phyloP scores from a whole-genome alignment of 805 yeast genomes.

The Debaryomyces castellii region DNA sequence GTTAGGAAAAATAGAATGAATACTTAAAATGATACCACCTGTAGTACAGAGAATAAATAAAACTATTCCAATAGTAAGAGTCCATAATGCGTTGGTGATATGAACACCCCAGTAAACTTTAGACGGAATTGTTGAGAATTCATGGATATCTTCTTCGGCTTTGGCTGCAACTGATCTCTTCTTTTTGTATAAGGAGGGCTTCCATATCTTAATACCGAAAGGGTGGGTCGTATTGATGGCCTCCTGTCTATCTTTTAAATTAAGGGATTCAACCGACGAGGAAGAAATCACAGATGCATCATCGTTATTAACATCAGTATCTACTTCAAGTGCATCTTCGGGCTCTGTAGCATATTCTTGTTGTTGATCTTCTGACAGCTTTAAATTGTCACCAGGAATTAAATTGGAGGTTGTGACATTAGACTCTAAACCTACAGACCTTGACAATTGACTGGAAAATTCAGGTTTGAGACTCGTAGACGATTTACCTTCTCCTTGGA shows the following conservation, averaged over 20 bases:
- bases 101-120: slow-evolving; percentile 61
- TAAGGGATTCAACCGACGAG: slow-evolving; percentile 67
- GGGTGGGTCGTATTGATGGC: slow-evolving; percentile 98
- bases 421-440: slow-evolving; percentile 6
- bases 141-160: slow-evolving; percentile 93
- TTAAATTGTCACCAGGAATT: slow-evolving; percentile 8
- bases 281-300: slow-evolving; percentile 24
- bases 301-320: slow-evolving; percentile 26
- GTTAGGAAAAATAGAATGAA: slow-evolving; percentile 40
- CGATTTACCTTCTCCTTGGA: not conserved
- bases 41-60: slow-evolving; percentile 53
- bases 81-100: slow-evolving; percentile 73
- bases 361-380: slow-evolving; percentile 5
- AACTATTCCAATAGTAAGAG: slow-evolving; percentile 66
- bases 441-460: not conserved
- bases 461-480: not conserved
- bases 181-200: slow-evolving; percentile 94
- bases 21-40: slow-evolving; percentile 47
- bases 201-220: slow-evolving; percentile 97
- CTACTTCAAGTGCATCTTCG: slow-evolving; percentile 14
- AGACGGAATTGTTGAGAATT: slow-evolving; percentile 50
- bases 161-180: slow-evolving; percentile 85
- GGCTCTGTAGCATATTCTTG: not conserved
- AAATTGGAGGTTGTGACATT: slow-evolving; percentile 14
- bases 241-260: slow-evolving; percentile 87